These are phyloP conservation scores for Hansfordia pulvinata DNA, from an alignment of 2,329 filamentous ascomycete species.

Conservation along the genomic window DNA sequence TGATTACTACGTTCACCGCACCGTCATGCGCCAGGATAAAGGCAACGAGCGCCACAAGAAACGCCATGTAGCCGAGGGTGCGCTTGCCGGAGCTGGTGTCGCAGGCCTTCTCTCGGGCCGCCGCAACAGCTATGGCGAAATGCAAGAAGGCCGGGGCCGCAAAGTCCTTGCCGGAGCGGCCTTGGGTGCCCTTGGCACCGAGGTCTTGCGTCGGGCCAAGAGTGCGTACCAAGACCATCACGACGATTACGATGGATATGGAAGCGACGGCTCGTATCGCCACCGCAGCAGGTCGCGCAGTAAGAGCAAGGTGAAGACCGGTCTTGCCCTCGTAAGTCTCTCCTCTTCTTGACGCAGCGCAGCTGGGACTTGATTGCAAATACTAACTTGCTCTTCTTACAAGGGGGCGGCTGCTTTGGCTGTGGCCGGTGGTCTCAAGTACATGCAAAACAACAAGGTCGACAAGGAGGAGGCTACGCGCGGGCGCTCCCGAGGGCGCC, in stretches of 20 bases:
- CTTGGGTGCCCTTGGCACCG: constrained; percentile 47
- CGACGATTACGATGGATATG: constrained; percentile 19
- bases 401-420: constrained; percentile 44
- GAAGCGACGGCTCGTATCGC: constrained; percentile 21
- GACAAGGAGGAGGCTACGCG: constrained; percentile 45
- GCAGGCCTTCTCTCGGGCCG: constrained; percentile 45
- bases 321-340: constrained; percentile 39
- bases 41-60: constrained; percentile 39
- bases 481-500: constrained; percentile 38
- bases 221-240: constrained; percentile 38
- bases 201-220: constrained; percentile 43
- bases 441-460: constrained; percentile 44
- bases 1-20: constrained; percentile 28
- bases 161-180: constrained; percentile 49
- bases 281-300: constrained; percentile 20
- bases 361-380: no score
- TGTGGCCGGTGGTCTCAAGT: constrained; percentile 51
- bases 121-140: constrained; percentile 33
- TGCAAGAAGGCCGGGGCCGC: constrained; percentile 36
- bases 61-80: constrained; percentile 49
- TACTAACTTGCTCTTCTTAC: no score
- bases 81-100: constrained; percentile 47
- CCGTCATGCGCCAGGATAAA: constrained; percentile 33
- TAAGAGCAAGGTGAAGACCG: constrained; percentile 39
- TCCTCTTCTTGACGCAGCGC: no score